Base-by-base conservation (phyloP, 352 stramenopile species). In the Pythium aphanidermatum region DNA sequence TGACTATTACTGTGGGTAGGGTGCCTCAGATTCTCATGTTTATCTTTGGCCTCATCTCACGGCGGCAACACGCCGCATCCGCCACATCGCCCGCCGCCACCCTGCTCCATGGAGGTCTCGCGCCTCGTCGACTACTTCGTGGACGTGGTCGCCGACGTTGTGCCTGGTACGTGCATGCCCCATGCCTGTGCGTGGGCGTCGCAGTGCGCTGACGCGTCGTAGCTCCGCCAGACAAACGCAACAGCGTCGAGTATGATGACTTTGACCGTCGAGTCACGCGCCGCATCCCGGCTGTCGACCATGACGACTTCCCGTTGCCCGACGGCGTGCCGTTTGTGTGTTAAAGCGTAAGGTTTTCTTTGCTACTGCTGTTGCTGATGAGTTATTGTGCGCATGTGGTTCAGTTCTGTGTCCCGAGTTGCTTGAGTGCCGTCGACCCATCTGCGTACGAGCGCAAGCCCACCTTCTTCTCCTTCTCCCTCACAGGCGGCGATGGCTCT, bases 101-200 rank as follows among this genome's bases (percentile, higher is more conserved):
- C 6, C n/a, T 42, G 16, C 13, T 6, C 8, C n/a, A 38, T 38
- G 32, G 32, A 38, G 7, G 8, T 17, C 37, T 30, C 43, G 45
- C 71, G 74, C 36, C 70, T 90, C 25, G 69, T 79, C 23, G 74
- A 90, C 62, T 90, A 90, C 60, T 85, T 86, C 49, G 62, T 90
- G 25, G 74, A 87, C 46, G 74, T 85, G 32, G 68, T 66, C 11
- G 74, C 74, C 11, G 67, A 78, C 34, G 57, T 65, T 26, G 17
- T 52, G 27, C 14, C 34, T n/a, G 39, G 58, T 66, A 42, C 42
- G 57, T 51, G 14, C 14, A 8, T 7, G 11, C 4, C 20, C 38
- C 23, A 31, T 19, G 10, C 23, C 25, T n/a, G 13, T 35, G 20
- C 32, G n/a, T n/a, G n/a, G n/a, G n/a, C n/a, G n/a, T n/a, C n/a